Percentiles rank a stretch among this genome's conserved stretches.
phyloP scores from a whole-genome alignment of 139 green algal genomes.

The Yamagishiella unicocca region DNA sequence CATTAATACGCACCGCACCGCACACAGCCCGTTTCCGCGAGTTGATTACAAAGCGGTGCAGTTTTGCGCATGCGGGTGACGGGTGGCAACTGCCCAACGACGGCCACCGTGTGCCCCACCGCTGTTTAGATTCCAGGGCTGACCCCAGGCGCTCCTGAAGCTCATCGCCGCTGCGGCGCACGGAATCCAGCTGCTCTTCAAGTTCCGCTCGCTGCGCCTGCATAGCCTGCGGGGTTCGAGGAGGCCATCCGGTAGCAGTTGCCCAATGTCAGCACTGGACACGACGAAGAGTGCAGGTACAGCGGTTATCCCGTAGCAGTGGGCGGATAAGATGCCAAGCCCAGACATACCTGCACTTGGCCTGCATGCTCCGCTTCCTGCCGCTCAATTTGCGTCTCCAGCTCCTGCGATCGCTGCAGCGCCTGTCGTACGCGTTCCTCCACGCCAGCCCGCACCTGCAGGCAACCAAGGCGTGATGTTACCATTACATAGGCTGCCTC shows the following conservation, averaged over 20 bases:
- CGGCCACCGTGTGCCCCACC: conserved; percentile 17
- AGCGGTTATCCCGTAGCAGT: too few relatives aligned
- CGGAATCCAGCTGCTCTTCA: conserved; percentile 43
- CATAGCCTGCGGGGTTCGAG: conserved; percentile 40
- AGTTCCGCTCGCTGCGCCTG: conserved; percentile 28
- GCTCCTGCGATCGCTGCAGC: conserved; percentile 50
- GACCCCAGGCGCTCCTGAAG: conserved; percentile 23
- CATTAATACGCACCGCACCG: too few relatives aligned
- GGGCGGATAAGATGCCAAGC: neutral
- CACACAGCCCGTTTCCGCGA: too few relatives aligned
- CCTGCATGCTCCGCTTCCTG: conserved; percentile 20
- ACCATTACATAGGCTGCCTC: too few relatives aligned
- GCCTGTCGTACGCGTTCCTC: conserved; percentile 66
- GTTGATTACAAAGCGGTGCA: too few relatives aligned
- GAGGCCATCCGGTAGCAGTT: too few relatives aligned
- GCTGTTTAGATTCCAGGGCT: neutral
- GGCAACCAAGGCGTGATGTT: too few relatives aligned
- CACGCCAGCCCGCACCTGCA: conserved; percentile 63
- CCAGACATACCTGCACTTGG: conserved; percentile 46
- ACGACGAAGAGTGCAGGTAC: too few relatives aligned
- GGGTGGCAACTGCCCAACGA: too few relatives aligned
- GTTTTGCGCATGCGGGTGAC: too few relatives aligned
- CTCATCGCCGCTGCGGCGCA: neutral
- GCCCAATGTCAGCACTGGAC: too few relatives aligned
- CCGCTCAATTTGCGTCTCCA: conserved; percentile 60